Evolutionary conservation across 371 early-diverging fungal species (phyloP).

Genomic region (Phascolomyces articulosus): DNA sequence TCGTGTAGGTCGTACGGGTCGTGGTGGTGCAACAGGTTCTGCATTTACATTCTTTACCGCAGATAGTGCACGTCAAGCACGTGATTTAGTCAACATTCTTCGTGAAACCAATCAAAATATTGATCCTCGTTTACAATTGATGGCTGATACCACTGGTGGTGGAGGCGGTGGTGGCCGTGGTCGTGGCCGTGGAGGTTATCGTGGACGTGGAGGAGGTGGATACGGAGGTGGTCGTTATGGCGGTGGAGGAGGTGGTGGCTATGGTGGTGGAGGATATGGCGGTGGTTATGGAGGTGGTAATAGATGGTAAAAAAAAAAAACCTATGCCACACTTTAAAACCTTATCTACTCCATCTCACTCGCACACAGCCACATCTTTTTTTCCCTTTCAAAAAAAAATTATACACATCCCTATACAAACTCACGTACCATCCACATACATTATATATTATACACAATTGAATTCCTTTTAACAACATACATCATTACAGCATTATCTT

Average conservation of each 20-base stretch:
- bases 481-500: no score
- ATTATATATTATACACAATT: no score
- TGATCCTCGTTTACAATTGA: constrained; percentile 81
- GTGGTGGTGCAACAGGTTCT: constrained; percentile 95
- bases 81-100: constrained; percentile 90
- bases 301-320: constrained; percentile 12
- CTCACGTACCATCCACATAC: no score
- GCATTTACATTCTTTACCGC: constrained; percentile 97
- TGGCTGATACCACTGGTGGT: constrained; percentile 57
- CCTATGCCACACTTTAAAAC: no score
- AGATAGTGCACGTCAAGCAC: constrained; percentile 90
- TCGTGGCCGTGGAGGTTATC: constrained; percentile 43
- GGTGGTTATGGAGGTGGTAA: constrained; percentile 41
- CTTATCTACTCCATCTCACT: background rate
- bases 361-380: background rate
- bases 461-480: no score
- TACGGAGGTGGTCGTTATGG: constrained; percentile 38
- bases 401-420: no score
- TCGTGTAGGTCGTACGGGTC: constrained; percentile 99
- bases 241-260: constrained; percentile 40
- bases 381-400: no score
- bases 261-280: constrained; percentile 40
- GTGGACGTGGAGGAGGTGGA: constrained; percentile 52
- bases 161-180: constrained; percentile 40
- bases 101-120: constrained; percentile 95